Percentiles rank a stretch among this genome's conserved stretches.
Evolutionary conservation across 768 basidiomycete species (phyloP).

Genomic region (Termitomyces bulborhizus): DNA sequence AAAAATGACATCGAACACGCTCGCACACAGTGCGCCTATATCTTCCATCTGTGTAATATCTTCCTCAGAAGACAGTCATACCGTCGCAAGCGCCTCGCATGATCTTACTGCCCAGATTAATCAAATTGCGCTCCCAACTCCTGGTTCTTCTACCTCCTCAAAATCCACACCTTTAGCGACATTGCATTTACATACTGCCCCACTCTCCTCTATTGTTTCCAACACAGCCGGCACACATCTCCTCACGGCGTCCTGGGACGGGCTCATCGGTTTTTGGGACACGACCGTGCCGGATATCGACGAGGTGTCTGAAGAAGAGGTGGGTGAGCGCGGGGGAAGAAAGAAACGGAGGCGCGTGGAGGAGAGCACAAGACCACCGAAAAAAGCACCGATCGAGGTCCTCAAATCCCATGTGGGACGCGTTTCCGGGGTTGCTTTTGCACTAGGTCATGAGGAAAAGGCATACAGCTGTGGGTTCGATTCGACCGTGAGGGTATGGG

Average conservation of each 20-base stretch:
- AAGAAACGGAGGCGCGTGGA: slow-evolving; percentile 64
- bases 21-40: slow-evolving; percentile 59
- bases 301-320: slow-evolving; percentile 46
- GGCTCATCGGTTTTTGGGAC: slow-evolving; percentile 78
- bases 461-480: slow-evolving; percentile 86
- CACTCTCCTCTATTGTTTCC: slow-evolving; percentile 66
- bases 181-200: slow-evolving; percentile 77
- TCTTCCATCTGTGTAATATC: slow-evolving; percentile 59
- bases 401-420: slow-evolving; percentile 81
- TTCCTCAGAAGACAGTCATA: slow-evolving; percentile 22
- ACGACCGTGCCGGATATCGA: slow-evolving; percentile 54
- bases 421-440: slow-evolving; percentile 71
- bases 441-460: slow-evolving; percentile 17
- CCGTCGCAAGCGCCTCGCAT: slow-evolving; percentile 69
- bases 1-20: slow-evolving; percentile 40
- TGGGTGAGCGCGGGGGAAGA: slow-evolving; percentile 33
- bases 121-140: slow-evolving; percentile 24
- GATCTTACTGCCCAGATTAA: slow-evolving; percentile 69
- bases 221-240: slow-evolving; percentile 54
- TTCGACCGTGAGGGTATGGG: slow-evolving; percentile 87
- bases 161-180: slow-evolving; percentile 47
- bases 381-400: slow-evolving; percentile 66
- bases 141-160: slow-evolving; percentile 13
- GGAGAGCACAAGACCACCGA: slow-evolving; percentile 30
- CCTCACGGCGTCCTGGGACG: slow-evolving; percentile 86